Evolutionary conservation across 1,139 yeast species (phyloP).

Genomic region (Hemisphaericaspora xylanilytica): DNA sequence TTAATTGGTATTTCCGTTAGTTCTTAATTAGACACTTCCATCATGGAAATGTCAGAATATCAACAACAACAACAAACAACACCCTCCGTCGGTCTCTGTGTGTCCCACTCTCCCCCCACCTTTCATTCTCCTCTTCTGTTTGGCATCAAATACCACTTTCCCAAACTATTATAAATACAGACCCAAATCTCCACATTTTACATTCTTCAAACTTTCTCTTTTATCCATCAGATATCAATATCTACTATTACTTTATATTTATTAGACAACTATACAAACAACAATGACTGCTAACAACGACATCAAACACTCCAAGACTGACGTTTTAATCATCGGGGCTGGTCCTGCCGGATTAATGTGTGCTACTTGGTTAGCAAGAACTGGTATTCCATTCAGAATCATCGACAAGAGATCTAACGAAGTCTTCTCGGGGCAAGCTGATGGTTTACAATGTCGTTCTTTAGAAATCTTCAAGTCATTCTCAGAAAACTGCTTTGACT

Average conservation of each 20-base stretch:
- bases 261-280: background rate
- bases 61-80: no score
- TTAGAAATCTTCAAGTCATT: conserved; percentile 28
- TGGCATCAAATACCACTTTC: no score
- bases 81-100: no score
- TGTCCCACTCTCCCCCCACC: no score
- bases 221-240: background rate
- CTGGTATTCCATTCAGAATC: conserved; percentile 28
- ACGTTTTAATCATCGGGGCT: conserved; percentile 35
- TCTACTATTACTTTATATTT: background rate
- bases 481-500: conserved; percentile 21
- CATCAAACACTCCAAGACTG: conserved; percentile 24
- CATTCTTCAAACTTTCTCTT: background rate
- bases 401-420: conserved; percentile 29
- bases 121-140: no score
- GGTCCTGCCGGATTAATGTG: conserved; percentile 37
- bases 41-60: no score
- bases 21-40: no score
- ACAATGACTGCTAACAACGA: conserved; percentile 4
- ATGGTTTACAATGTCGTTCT: conserved; percentile 29
- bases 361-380: conserved; percentile 28
- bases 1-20: no score
- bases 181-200: background rate
- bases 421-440: conserved; percentile 35
- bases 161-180: background rate